These are phyloP conservation scores for Fusarium paranaense DNA, from an alignment of 2,329 filamentous ascomycete species.

Conservation along the genomic window DNA sequence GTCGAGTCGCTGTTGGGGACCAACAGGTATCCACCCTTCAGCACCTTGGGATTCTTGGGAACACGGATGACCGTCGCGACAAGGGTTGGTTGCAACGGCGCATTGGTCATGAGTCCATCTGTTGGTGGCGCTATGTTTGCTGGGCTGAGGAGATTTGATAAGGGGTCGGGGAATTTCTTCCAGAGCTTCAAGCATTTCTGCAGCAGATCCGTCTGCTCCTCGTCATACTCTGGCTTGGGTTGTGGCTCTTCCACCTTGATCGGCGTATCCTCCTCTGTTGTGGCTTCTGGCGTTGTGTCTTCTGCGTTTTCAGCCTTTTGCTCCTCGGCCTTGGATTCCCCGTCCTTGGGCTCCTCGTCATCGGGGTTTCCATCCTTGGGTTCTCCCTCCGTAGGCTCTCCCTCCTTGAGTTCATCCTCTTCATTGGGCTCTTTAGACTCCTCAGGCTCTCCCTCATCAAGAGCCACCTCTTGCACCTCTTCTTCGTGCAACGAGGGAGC, in stretches of 20 bases:
- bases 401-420: slow-evolving; percentile 30
- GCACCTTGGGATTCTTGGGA: slow-evolving; percentile 81
- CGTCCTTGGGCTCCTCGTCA: slow-evolving; percentile 16
- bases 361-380: not conserved
- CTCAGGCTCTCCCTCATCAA: not conserved
- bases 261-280: slow-evolving; percentile 32
- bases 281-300: slow-evolving; percentile 13
- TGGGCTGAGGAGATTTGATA: slow-evolving; percentile 66
- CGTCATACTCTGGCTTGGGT: slow-evolving; percentile 57
- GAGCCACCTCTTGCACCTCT: slow-evolving; percentile 23
- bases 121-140: slow-evolving; percentile 76
- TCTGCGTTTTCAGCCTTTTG: slow-evolving; percentile 32
- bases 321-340: slow-evolving; percentile 15
- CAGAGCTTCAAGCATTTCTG: slow-evolving; percentile 73
- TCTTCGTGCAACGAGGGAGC: slow-evolving; percentile 51
- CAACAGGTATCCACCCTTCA: slow-evolving; percentile 90
- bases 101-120: slow-evolving; percentile 66
- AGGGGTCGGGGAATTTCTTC: slow-evolving; percentile 69
- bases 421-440: not conserved
- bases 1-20: slow-evolving; percentile 84
- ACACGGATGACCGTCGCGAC: slow-evolving; percentile 82
- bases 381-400: not conserved
- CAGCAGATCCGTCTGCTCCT: slow-evolving; percentile 60
- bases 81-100: slow-evolving; percentile 69
- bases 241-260: slow-evolving; percentile 40